These are phyloP conservation scores for Orobanche coerulescens DNA, from an alignment of 257 asterid genomes.

Conservation along the genomic window DNA sequence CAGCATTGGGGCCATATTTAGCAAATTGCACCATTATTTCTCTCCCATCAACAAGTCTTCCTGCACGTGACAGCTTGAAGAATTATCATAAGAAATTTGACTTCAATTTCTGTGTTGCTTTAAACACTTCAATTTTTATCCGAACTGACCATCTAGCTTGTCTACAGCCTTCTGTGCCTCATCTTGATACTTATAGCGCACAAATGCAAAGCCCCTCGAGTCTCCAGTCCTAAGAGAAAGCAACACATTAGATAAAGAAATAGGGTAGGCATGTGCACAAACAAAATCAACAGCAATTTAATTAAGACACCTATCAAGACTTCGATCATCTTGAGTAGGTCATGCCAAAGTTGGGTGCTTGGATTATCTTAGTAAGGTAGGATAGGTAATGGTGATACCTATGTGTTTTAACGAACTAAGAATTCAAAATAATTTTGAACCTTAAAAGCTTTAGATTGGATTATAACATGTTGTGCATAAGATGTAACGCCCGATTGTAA, in stretches of 20 bases:
- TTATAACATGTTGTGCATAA: too few relatives aligned
- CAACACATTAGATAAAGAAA: background rate
- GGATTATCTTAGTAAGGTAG: too few relatives aligned
- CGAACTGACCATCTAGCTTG: constrained; percentile 74
- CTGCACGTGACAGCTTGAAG: constrained; percentile 25
- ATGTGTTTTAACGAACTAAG: background rate
- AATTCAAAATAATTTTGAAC: too few relatives aligned
- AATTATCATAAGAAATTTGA: background rate
- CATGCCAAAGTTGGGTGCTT: too few relatives aligned
- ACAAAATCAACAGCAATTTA: background rate
- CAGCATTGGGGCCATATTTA: constrained; percentile 98
- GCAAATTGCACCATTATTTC: constrained; percentile 99
- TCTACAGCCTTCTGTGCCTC: constrained; percentile 95
- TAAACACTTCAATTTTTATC: background rate
- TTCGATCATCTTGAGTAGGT: too few relatives aligned
- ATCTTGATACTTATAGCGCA: constrained; percentile 87
- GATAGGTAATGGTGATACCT: background rate
- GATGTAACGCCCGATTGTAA: too few relatives aligned
- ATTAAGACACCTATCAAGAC: too few relatives aligned
- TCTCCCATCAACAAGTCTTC: constrained; percentile 91
- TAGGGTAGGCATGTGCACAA: background rate
- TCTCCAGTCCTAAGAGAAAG: constrained; percentile 73
- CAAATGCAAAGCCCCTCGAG: constrained; percentile 95
- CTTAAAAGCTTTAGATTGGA: too few relatives aligned
- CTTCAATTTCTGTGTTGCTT: background rate